phyloP scores from a whole-genome alignment of 257 asterid genomes.

The Forsythia suspensa region DNA sequence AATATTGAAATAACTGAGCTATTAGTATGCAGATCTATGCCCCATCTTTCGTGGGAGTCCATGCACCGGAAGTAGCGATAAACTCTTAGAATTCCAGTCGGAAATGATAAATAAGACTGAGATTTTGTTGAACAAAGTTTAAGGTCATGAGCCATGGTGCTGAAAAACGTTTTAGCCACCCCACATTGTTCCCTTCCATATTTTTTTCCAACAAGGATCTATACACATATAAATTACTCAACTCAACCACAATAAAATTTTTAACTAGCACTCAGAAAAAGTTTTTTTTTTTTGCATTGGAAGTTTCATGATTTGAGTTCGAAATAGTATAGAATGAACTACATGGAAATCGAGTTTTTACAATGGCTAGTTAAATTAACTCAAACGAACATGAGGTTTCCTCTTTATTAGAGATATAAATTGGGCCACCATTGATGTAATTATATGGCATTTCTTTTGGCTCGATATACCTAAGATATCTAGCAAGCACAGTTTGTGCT shows the following conservation, averaged over 20 bases:
- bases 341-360: no score
- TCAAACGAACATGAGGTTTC: background rate
- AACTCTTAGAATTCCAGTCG: conserved; percentile 65
- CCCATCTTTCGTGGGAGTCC: conserved; percentile 48
- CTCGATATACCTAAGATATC: no score
- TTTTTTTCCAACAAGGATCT: conserved; percentile 58
- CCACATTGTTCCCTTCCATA: conserved; percentile 65
- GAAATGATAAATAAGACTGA: conserved; percentile 46
- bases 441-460: background rate
- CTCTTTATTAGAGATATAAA: background rate
- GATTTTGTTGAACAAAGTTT: conserved; percentile 34
- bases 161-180: conserved; percentile 51
- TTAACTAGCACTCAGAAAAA: background rate
- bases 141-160: conserved; percentile 46
- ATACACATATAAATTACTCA: background rate
- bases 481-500: no score
- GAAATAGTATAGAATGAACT: no score
- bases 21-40: conserved; percentile 73
- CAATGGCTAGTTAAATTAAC: background rate
- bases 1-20: conserved; percentile 74
- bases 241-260: background rate
- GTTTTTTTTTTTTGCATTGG: background rate
- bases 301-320: background rate
- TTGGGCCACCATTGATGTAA: background rate
- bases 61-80: conserved; percentile 76